Conservation (phyloP, 129 eudicot species). For the Gnaphalium uliginosum region DNA sequence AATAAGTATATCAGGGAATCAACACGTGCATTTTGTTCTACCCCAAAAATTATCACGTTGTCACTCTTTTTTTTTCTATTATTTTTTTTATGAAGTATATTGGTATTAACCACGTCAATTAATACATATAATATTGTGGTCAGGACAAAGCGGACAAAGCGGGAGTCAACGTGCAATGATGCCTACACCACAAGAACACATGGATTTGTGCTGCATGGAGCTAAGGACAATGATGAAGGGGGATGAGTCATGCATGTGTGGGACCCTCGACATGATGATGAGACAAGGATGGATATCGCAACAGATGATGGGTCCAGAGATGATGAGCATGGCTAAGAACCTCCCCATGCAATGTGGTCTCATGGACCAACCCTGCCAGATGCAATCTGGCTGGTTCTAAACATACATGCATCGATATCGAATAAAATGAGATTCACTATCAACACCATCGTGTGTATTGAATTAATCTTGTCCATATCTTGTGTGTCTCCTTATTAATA, state of each 20-base stretch:
- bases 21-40: too few species aligned
- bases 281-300: not conserved
- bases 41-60: too few species aligned
- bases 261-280: not conserved
- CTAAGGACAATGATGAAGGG: too few species aligned
- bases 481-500: not conserved
- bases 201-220: not conserved
- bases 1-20: too few species aligned
- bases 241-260: not conserved
- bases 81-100: too few species aligned
- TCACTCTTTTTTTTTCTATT: too few species aligned
- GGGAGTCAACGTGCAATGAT: not conserved
- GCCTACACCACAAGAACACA: not conserved
- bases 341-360: not conserved
- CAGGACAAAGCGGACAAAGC: not conserved
- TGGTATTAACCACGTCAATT: too few species aligned
- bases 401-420: too few species aligned
- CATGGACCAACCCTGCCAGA: not conserved
- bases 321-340: not conserved
- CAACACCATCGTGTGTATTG: not conserved
- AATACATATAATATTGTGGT: not conserved
- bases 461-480: not conserved
- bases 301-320: not conserved
- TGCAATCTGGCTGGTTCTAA: not conserved
- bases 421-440: not conserved